Conservation (phyloP, 2,329 filamentous ascomycete genomes). For the Metarhizium humberi region DNA sequence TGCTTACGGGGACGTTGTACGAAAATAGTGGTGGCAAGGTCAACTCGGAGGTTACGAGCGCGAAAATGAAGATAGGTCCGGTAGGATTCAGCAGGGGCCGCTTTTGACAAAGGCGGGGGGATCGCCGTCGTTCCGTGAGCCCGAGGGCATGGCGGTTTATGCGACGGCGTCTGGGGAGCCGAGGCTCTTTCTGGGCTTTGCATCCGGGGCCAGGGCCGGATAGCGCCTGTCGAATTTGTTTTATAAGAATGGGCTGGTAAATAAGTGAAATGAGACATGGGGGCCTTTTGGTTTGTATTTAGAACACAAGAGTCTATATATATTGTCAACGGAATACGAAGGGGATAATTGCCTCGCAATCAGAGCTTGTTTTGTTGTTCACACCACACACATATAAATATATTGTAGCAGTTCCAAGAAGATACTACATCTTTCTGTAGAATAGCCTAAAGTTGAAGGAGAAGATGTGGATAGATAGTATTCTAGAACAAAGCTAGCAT, state of each 20-base stretch:
- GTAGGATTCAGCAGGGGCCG: slow-evolving; percentile 4
- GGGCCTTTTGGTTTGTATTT: too few species aligned
- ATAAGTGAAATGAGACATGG: not conserved
- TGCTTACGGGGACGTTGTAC: slow-evolving; percentile 5
- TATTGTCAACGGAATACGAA: too few species aligned
- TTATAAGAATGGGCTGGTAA: slow-evolving; percentile 5
- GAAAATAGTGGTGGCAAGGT: slow-evolving; percentile 3
- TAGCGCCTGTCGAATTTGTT: slow-evolving; percentile 5
- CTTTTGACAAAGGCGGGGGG: slow-evolving; percentile 4
- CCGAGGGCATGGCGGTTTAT: slow-evolving; percentile 7
- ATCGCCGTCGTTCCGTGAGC: slow-evolving; percentile 2
- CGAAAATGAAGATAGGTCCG: slow-evolving; percentile 6
- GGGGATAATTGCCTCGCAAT: too few species aligned
- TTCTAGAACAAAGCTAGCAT: too few species aligned
- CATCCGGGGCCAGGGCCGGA: not conserved
- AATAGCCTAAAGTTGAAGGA: too few species aligned
- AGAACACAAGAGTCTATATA: too few species aligned
- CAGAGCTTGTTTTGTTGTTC: too few species aligned
- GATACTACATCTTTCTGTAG: too few species aligned
- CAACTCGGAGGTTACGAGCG: slow-evolving; percentile 4
- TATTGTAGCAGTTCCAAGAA: too few species aligned
- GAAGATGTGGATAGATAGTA: too few species aligned
- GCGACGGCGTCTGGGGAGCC: slow-evolving; percentile 2
- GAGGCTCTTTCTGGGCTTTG: slow-evolving; percentile 6
- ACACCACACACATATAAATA: too few species aligned